Percentiles rank a stretch among this genome's conserved stretches.
Evolutionary conservation across 2,329 filamentous ascomycete species (phyloP).

Genomic region (Akanthomyces dipterigenus): DNA sequence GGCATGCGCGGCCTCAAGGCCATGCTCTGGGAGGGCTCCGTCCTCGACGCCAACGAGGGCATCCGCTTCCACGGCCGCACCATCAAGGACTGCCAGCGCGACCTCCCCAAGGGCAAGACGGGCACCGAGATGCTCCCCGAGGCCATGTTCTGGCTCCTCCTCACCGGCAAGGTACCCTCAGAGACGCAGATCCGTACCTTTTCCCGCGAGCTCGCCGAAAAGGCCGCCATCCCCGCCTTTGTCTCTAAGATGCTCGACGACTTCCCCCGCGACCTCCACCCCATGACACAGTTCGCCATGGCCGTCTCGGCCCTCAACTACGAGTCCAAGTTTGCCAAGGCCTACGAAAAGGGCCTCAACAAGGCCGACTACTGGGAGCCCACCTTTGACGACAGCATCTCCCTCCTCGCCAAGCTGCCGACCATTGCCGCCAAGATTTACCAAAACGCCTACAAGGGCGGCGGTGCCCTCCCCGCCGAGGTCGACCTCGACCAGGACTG

Average conservation of each 20-base stretch:
- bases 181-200: constrained; percentile 74
- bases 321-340: constrained; percentile 86
- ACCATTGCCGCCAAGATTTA: constrained; percentile 97
- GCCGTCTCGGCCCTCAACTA: constrained; percentile 95
- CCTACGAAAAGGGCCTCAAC: constrained; percentile 82
- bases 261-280: constrained; percentile 86
- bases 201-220: constrained; percentile 79
- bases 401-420: constrained; percentile 88
- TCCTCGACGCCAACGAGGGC: constrained; percentile 92
- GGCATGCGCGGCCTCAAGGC: constrained; percentile 97
- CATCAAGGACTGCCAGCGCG: constrained; percentile 94
- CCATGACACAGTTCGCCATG: constrained; percentile 97
- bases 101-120: constrained; percentile 84
- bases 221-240: constrained; percentile 75
- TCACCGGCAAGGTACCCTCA: constrained; percentile 87
- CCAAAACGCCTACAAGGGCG: constrained; percentile 77
- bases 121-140: constrained; percentile 98
- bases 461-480: constrained; percentile 64
- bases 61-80: constrained; percentile 97
- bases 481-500: constrained; percentile 85
- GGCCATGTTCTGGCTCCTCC: constrained; percentile 98
- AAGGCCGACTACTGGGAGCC: constrained; percentile 99
- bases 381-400: constrained; percentile 92
- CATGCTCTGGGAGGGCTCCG: constrained; percentile 98
- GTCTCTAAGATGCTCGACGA: constrained; percentile 82